Conservation (phyloP, 2,329 filamentous ascomycete species). For the Epicoccum sorghinum region DNA sequence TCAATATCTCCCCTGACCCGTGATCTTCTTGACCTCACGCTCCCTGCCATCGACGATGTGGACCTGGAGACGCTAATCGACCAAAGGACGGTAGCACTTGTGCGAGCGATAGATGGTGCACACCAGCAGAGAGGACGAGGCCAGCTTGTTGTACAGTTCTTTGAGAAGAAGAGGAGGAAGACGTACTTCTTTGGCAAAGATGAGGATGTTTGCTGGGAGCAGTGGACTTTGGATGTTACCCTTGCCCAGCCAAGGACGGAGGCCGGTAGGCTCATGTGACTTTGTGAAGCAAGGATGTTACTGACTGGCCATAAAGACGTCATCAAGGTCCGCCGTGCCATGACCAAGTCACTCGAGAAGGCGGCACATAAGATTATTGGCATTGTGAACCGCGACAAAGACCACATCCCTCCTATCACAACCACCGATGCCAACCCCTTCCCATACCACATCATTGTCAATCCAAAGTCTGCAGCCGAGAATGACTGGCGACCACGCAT, state of each 20-base stretch:
- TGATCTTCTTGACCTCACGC: slow-evolving; percentile 87
- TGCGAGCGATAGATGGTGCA: slow-evolving; percentile 73
- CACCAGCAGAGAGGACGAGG: slow-evolving; percentile 67
- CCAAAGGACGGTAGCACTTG: slow-evolving; percentile 78
- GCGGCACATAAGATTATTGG: slow-evolving; percentile 89
- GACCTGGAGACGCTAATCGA: slow-evolving; percentile 95
- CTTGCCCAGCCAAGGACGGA: slow-evolving; percentile 88
- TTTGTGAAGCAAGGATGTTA: not conserved
- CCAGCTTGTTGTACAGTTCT: slow-evolving; percentile 87
- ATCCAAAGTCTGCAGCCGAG: slow-evolving; percentile 71
- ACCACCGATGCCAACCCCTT: slow-evolving; percentile 92
- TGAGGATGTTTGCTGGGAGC: slow-evolving; percentile 96
- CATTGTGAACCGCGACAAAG: slow-evolving; percentile 85
- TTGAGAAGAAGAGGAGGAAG: slow-evolving; percentile 87
- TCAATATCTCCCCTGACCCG: slow-evolving; percentile 80
- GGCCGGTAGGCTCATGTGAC: slow-evolving; percentile 65
- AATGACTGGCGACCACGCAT: slow-evolving; percentile 77
- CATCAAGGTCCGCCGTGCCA: slow-evolving; percentile 84
- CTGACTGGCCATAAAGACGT: slow-evolving; percentile 65
- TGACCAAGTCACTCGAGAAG: slow-evolving; percentile 87
- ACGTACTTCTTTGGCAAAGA: slow-evolving; percentile 75
- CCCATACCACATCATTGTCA: slow-evolving; percentile 89
- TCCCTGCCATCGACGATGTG: slow-evolving; percentile 87
- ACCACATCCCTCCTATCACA: slow-evolving; percentile 96
- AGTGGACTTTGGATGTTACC: slow-evolving; percentile 93